phyloP scores from a whole-genome alignment of 192 early-diverging fungal species.

The Coemansia sp. region DNA sequence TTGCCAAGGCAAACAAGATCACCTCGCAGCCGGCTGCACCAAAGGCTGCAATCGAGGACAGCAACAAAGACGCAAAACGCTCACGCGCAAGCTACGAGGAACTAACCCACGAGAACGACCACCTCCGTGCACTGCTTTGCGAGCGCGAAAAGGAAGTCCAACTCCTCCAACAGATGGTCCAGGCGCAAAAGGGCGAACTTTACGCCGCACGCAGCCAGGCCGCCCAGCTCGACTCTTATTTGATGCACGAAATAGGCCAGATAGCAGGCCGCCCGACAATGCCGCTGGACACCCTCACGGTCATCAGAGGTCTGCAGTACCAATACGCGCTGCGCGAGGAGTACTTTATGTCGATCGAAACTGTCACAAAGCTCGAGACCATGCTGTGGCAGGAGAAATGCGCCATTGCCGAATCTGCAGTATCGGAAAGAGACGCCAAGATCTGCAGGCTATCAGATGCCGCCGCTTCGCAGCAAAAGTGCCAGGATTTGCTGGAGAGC shows the following conservation, averaged over 20 bases:
- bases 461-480: too few species aligned
- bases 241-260: background rate
- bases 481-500: background rate
- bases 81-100: background rate
- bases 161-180: background rate
- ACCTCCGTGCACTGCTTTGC: conserved; percentile 3
- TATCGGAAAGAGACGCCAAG: background rate
- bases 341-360: conserved; percentile 8
- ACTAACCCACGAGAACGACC: conserved; percentile 3
- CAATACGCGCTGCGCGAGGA: conserved; percentile 15
- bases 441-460: background rate
- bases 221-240: conserved; percentile 10
- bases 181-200: conserved; percentile 4
- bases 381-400: conserved; percentile 13
- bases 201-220: conserved; percentile 6
- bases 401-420: background rate
- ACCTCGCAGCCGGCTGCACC: too few species aligned
- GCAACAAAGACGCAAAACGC: background rate
- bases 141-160: conserved; percentile 2
- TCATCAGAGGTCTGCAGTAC: conserved; percentile 4
- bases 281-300: background rate
- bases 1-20: too few species aligned
- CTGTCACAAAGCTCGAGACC: background rate
- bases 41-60: too few species aligned
- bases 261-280: background rate